Base-by-base conservation (phyloP, 2,329 filamentous ascomycete species). In the Dactylellina leptospora region DNA sequence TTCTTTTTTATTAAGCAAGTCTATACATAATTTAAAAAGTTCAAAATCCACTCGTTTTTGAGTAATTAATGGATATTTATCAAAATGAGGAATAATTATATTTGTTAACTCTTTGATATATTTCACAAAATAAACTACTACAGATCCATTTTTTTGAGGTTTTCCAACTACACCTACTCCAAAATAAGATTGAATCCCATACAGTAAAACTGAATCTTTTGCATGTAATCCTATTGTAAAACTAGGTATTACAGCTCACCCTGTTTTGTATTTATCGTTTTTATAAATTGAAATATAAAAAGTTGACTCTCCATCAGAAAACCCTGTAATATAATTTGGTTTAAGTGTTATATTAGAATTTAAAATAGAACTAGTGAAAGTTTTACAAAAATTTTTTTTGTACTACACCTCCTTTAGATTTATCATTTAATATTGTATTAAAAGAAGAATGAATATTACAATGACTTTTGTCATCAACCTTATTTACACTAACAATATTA, bases 51-150 rank as follows among this genome's bases (percentile, higher is more conserved):
- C 8, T 3, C 13, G 40, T 27, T 58, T 58, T 18, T 60, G 55
- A 38, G 16, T 42, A 5, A 58, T 58, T 44, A 58, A 58, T 23
- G 53, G 53, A 25, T 58, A 58, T 25, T 58, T 58, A 42, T 42
- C 23, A 44, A 58, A 58, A 42, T 58, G 36, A 22, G 33, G 5
- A 42, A 58, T 58, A 22, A 58, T 58, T 23, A 58, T 18, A 33
- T 33, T 33, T 22, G 25, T 33, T 42, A 58, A 42, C 25, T 58
- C 53, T 58, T 58, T 45, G 23, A 45, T 23, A 45, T 20, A 45
- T 45, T 10, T 18, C 10, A n/a, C 40, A 9, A 42, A 30, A 4
- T 27, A 58, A n/a, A n/a, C n/a, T n/a, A n/a, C n/a, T 22, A 13
- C 20, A 22, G 20, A 25, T 4, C 16, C 28, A 30, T 13, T 23